Evolutionary conservation across 2,329 filamentous ascomycete genomes (phyloP), one percentile per base, ranked within the genome.

Genomic region (Byssochlamys sp.): DNA sequence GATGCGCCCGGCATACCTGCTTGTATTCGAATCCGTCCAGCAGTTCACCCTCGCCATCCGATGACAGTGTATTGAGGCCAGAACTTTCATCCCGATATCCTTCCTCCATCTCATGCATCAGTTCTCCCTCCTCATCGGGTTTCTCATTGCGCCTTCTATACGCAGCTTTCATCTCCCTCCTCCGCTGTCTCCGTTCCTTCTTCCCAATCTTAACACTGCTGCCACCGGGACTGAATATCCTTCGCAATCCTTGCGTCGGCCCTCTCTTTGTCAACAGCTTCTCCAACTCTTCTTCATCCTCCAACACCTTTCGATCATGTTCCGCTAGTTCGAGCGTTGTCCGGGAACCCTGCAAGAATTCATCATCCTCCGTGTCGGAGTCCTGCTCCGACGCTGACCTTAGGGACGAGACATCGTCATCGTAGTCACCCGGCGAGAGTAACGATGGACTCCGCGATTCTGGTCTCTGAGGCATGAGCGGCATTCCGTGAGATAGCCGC

Each of bases 41-140:
- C 14, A 65, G 65, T 11, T 62, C 62, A 55, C 78, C 71, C 45
- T 80, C 74, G 54, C 87, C 71, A 2, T 67, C 84, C 71, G 72
- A 85, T 76, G 69, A 83, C 66, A 70, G 85, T 75, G 66, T 82
- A 77, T 76, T 85, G 79, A 70, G 82, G 75, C 62, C 85, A 77
- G 62, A 84, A 76, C 65, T 86, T 76, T 77, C 88, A 56, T 86
- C 84, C 60, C 67, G 69, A 31, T 74, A 68, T 1, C 90, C 90
- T 69, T 91, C 87, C 72, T 96, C 91, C 87, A 92, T 90, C 74
- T 94, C 89, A 71, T 90, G 91, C 86, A 95, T 89, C 66, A 95
- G 77, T 71, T 86, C 83, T 39, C 87, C 86, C 63, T 89, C 84
- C 68, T 90, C 88, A 79, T 72, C 67, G 82, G 70, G 62, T 73